These are phyloP conservation scores for Circinella minor DNA, from an alignment of 371 early-diverging fungal species.

Conservation along the genomic window DNA sequence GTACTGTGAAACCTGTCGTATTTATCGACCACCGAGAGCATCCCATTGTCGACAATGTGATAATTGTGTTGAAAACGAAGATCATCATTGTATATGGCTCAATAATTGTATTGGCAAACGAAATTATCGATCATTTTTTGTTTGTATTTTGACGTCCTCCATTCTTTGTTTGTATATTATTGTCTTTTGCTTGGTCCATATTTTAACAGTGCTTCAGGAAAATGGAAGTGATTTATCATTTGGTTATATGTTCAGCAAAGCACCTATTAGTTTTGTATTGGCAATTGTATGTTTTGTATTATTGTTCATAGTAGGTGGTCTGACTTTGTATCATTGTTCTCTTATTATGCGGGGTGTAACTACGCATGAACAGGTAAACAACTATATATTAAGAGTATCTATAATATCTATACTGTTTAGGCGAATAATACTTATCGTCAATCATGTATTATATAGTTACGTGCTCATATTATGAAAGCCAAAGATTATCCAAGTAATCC, in stretches of 20 bases:
- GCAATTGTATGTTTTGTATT: constrained; percentile 68
- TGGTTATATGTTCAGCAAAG: constrained; percentile 23
- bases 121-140: constrained; percentile 88
- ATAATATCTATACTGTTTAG: too few relatives aligned
- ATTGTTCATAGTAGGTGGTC: constrained; percentile 65
- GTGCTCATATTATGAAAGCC: constrained; percentile 48
- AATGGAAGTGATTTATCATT: constrained; percentile 11
- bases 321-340: constrained; percentile 80
- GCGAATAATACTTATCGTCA: too few relatives aligned
- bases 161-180: constrained; percentile 62
- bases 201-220: constrained; percentile 31
- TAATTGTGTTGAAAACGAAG: constrained; percentile 88
- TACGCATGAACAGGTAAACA: constrained; percentile 83
- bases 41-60: constrained; percentile 92
- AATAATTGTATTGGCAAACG: constrained; percentile 93
- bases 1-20: constrained; percentile 89
- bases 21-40: constrained; percentile 91
- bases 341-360: constrained; percentile 76
- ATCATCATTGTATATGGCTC: constrained; percentile 96
- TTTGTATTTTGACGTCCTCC: constrained; percentile 67
- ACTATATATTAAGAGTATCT: too few relatives aligned
- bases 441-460: constrained; percentile 17
- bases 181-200: constrained; percentile 60
- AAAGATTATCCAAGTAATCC: constrained; percentile 48
- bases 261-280: constrained; percentile 63